Conservation (phyloP, 1,284 basidiomycete genomes). For the Neonothopanus nambi region DNA sequence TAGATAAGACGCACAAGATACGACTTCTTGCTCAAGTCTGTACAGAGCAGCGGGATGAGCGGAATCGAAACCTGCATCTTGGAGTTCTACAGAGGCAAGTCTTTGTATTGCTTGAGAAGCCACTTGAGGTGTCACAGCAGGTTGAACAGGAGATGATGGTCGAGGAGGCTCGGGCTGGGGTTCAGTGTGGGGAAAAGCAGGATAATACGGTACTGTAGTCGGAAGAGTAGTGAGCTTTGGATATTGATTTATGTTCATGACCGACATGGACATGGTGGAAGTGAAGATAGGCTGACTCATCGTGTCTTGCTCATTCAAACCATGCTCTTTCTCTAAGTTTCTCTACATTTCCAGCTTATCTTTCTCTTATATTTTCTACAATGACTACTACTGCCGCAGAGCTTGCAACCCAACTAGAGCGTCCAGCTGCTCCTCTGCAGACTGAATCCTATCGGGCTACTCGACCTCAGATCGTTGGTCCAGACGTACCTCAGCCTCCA, state of each 20-base stretch:
- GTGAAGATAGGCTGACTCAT: not conserved
- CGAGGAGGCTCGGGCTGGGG: constrained; percentile 32
- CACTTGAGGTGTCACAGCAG: constrained; percentile 52
- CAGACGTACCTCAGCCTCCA: constrained; percentile 66
- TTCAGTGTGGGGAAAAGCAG: constrained; percentile 5
- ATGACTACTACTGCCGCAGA: not conserved
- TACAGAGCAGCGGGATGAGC: constrained; percentile 51
- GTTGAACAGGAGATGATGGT: constrained; percentile 45
- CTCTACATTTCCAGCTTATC: too few relatives aligned
- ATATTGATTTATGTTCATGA: constrained; percentile 1
- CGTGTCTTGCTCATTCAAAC: constrained; percentile 8
- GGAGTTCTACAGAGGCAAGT: constrained; percentile 55
- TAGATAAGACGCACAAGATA: constrained; percentile 52
- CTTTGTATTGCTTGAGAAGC: constrained; percentile 60
- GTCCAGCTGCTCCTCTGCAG: constrained; percentile 47
- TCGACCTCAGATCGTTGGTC: constrained; percentile 73
- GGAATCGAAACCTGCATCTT: constrained; percentile 57
- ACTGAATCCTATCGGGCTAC: constrained; percentile 48
- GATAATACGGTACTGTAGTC: constrained; percentile 3
- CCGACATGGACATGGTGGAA: not conserved
- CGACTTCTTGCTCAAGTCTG: constrained; percentile 61
- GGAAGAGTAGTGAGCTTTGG: not conserved
- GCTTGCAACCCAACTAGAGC: constrained; percentile 18
- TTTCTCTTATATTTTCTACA: not conserved
- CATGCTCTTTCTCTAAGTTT: too few relatives aligned